Conservation (phyloP, 2,329 filamentous ascomycete species). For the Zopfia rhizophila region DNA sequence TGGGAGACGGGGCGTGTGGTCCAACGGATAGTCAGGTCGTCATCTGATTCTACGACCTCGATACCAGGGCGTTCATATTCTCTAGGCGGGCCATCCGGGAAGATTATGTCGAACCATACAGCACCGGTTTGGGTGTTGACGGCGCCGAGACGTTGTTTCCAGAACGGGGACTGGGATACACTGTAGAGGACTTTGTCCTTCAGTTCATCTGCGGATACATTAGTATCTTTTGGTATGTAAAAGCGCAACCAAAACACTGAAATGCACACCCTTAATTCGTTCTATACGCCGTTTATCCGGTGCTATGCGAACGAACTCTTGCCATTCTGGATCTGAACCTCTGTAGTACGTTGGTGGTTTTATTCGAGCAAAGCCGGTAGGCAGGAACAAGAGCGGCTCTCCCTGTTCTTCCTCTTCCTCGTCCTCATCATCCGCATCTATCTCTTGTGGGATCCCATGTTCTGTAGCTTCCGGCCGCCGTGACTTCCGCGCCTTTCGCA, state of each 20-base stretch:
- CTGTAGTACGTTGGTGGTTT: conserved; percentile 57
- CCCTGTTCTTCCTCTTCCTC: conserved; percentile 43
- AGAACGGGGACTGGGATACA: background rate
- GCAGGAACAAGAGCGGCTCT: conserved; percentile 57
- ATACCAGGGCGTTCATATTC: conserved; percentile 60
- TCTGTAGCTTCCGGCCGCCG: conserved; percentile 15
- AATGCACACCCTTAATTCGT: conserved; percentile 51
- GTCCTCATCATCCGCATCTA: conserved; percentile 37
- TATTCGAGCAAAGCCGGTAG: conserved; percentile 58
- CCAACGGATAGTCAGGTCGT: conserved; percentile 48
- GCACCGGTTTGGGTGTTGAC: conserved; percentile 53
- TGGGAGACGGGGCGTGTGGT: conserved; percentile 38
- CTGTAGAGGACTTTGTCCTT: background rate
- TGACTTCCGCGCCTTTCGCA: conserved; percentile 11
- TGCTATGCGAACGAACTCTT: conserved; percentile 59
- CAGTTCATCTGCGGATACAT: background rate
- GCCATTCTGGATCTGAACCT: conserved; percentile 65
- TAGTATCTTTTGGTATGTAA: no score
- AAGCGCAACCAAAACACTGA: no score
- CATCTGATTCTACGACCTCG: conserved; percentile 53
- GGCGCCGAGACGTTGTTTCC: conserved; percentile 45
- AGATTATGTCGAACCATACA: conserved; percentile 60
- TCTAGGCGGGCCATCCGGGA: conserved; percentile 59
- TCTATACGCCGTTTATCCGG: conserved; percentile 53
- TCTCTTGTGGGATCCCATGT: conserved; percentile 14